These are phyloP conservation scores for Linnemannia elongata DNA, from an alignment of 192 early-diverging fungal species.

Conservation along the genomic window DNA sequence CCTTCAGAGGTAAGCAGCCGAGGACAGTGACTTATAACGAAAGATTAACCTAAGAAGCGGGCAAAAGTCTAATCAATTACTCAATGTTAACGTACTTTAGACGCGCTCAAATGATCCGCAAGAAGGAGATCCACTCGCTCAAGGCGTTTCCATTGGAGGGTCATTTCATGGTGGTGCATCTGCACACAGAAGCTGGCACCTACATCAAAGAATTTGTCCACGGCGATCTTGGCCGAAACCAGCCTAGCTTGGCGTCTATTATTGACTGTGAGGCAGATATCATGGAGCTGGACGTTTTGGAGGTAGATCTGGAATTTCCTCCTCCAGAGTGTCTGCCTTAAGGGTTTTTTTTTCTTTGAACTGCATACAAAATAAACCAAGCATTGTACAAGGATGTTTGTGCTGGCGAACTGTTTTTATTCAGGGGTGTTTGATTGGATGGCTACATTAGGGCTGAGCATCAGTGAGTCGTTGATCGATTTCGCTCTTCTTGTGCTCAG, in stretches of 20 bases:
- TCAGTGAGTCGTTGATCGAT: too few relatives aligned
- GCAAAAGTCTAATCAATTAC: background rate
- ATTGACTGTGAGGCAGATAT: slow-evolving; percentile 76
- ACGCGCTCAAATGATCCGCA: slow-evolving; percentile 71
- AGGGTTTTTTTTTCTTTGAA: background rate
- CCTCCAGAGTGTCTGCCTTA: slow-evolving; percentile 42
- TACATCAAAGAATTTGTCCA: slow-evolving; percentile 97
- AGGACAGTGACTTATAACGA: background rate
- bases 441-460: too few relatives aligned
- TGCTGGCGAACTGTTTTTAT: too few relatives aligned
- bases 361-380: too few relatives aligned
- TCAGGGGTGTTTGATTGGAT: too few relatives aligned
- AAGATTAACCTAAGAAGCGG: too few relatives aligned
- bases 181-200: slow-evolving; percentile 91
- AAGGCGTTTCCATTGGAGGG: slow-evolving; percentile 63
- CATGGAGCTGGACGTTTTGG: slow-evolving; percentile 86
- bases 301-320: slow-evolving; percentile 91
- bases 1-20: slow-evolving; percentile 67
- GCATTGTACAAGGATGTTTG: too few relatives aligned
- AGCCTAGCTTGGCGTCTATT: slow-evolving; percentile 78
- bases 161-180: slow-evolving; percentile 70
- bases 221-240: slow-evolving; percentile 90
- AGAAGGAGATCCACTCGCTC: slow-evolving; percentile 66
- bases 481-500: too few relatives aligned
- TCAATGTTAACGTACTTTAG: slow-evolving; percentile 15